phyloP scores from a whole-genome alignment of 768 basidiomycete genomes.

The Hygrocybe coccinea region DNA sequence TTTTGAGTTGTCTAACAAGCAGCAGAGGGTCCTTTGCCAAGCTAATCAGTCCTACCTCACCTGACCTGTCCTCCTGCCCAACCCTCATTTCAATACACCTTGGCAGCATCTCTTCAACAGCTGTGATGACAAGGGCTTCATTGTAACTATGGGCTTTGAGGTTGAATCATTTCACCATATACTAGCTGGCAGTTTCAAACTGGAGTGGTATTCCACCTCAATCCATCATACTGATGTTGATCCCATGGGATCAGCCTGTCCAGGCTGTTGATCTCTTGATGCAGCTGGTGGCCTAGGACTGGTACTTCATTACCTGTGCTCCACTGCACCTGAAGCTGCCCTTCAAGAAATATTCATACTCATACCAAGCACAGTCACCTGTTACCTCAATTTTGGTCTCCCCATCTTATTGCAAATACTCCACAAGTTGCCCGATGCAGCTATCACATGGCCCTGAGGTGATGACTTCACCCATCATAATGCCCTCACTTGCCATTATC shows the following conservation, averaged over 20 bases:
- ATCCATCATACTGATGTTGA: constrained; percentile 31
- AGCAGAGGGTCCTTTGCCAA: too few species aligned
- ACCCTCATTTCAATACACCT: constrained; percentile 30
- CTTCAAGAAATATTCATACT: constrained; percentile 45
- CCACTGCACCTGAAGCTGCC: constrained; percentile 36
- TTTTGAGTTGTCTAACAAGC: too few species aligned
- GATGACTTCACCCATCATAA: constrained; percentile 28
- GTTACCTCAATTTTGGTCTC: constrained; percentile 35
- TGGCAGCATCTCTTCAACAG: constrained; percentile 33
- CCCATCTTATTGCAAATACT: constrained; percentile 29
- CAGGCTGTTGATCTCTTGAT: constrained; percentile 29
- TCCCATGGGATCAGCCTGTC: constrained; percentile 18
- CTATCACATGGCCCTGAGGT: constrained; percentile 23
- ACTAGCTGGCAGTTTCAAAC: constrained; percentile 30
- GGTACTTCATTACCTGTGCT: constrained; percentile 38
- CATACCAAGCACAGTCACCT: constrained; percentile 31
- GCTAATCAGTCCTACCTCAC: constrained; percentile 22
- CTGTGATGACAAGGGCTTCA: constrained; percentile 35
- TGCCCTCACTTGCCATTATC: constrained; percentile 25
- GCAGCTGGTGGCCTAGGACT: constrained; percentile 40
- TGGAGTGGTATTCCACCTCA: constrained; percentile 19
- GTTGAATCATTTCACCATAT: constrained; percentile 32
- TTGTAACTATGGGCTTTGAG: constrained; percentile 44
- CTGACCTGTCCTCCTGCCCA: constrained; percentile 28
- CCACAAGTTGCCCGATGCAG: constrained; percentile 25